These are phyloP conservation scores for Kwoniella shivajii DNA, from an alignment of 1,284 basidiomycete genomes.

Conservation along the genomic window DNA sequence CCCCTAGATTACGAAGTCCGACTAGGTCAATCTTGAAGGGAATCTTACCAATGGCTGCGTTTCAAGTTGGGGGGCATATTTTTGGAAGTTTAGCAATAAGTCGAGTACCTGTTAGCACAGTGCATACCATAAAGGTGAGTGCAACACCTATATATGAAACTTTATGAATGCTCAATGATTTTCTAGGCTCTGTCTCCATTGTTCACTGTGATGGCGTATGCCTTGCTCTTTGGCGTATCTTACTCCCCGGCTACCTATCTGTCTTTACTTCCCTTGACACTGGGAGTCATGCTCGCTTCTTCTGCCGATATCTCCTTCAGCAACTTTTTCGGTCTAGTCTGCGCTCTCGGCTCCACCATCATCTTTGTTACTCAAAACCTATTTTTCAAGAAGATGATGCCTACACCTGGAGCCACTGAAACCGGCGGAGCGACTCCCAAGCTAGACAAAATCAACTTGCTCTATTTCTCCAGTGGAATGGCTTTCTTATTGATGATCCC, in stretches of 20 bases:
- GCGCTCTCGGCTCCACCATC: constrained; percentile 90
- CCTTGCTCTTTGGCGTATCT: constrained; percentile 84
- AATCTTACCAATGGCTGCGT: constrained; percentile 89
- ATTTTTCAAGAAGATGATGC: constrained; percentile 98
- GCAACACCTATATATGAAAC: not conserved
- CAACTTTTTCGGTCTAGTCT: constrained; percentile 78
- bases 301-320: constrained; percentile 87
- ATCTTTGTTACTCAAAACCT: constrained; percentile 99
- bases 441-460: constrained; percentile 94
- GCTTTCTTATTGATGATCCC: constrained; percentile 94
- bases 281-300: constrained; percentile 97
- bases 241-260: constrained; percentile 91
- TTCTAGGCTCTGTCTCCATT: constrained; percentile 88
- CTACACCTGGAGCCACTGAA: constrained; percentile 57
- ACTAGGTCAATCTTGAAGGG: constrained; percentile 71
- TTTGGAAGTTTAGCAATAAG: constrained; percentile 96
- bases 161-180: not conserved
- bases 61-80: constrained; percentile 92
- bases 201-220: constrained; percentile 95
- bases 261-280: constrained; percentile 88
- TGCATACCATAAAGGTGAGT: constrained; percentile 96
- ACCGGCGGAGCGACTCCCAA: constrained; percentile 55
- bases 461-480: constrained; percentile 93
- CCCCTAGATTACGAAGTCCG: constrained; percentile 64
- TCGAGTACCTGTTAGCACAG: constrained; percentile 92